phyloP scores from a whole-genome alignment of 495 filamentous ascomycete species.

The Xylaria palmicola region DNA sequence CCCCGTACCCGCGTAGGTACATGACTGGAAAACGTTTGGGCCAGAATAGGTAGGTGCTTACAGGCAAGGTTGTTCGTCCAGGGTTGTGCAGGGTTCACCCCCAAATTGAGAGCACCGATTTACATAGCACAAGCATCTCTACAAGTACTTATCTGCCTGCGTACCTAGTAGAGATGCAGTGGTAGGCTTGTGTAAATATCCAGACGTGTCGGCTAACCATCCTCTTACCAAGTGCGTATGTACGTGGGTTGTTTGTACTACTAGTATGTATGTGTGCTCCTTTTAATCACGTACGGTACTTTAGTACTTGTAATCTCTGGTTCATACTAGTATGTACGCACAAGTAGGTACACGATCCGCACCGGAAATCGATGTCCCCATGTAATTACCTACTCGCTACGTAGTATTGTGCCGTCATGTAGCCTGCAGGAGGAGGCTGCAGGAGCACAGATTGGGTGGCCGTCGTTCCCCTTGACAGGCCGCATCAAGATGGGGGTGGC shows the following conservation, averaged over 20 bases:
- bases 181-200: too few species aligned
- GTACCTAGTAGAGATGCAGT: not conserved
- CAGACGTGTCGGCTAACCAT: too few species aligned
- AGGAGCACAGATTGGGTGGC: conserved; percentile 6
- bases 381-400: not conserved
- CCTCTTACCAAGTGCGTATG: too few species aligned
- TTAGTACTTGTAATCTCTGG: too few species aligned
- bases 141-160: not conserved
- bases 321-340: not conserved
- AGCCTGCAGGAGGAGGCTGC: conserved; percentile 11
- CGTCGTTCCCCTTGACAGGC: not conserved
- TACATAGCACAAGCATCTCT: not conserved
- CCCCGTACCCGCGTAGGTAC: too few species aligned
- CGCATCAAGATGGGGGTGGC: not conserved
- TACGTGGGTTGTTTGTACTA: too few species aligned
- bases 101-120: not conserved
- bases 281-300: too few species aligned
- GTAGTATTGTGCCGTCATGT: too few species aligned
- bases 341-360: not conserved
- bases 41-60: not conserved
- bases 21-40: not conserved
- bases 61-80: too few species aligned
- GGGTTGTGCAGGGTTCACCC: not conserved
- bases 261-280: too few species aligned
- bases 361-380: not conserved